Base-by-base conservation (phyloP, 2,329 filamentous ascomycete genomes). In the Orbilia oligospora region DNA sequence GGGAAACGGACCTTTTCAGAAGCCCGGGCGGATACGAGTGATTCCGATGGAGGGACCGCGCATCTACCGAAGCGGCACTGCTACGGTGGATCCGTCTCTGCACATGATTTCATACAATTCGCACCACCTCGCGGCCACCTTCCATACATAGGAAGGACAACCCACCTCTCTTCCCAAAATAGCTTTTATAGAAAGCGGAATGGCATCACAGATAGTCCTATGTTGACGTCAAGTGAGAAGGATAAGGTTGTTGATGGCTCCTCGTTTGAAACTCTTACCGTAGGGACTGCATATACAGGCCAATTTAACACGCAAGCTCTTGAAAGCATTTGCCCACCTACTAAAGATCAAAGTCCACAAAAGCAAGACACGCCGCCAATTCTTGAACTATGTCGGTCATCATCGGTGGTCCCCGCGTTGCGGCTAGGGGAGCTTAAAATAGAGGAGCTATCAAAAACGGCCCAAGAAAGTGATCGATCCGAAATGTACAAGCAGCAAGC, bases 91-190 rank as follows among this genome's bases (percentile, higher is more conserved):
- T 5, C 16, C 10, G 36, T 63, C 1, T n/a, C 14, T 20, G 67
- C 44, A 14, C 41, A 71, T 27, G 20, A 51, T 14, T 71, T 71
- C 20, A 71, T 71, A 38, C 27, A 58, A n/a, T 71, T 71, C 44
- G n/a, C n/a, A 22, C 16, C 18, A 12, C 9, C 56, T 14, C 30
- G 38, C 10, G 20, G n/a, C 8, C 30, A 58, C 4, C n/a, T n/a
- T 5, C 24, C 24, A 3, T n/a, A 10, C 9, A n/a, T 8, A 3
- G n/a, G 30, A 10, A n/a, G 53, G 33, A 18, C 24, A 1, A 33
- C 3, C 16, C 18, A 22, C 14, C 53, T n/a, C 22, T 27, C 27
- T 44, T 61, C 56, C 33, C 56, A 44, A 18, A 16, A 61, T 27
- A 44, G 55, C 5, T 9, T 61, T 41, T 61, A 18, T 24, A n/a